Percentiles rank a stretch among this genome's conserved stretches.
These are phyloP conservation scores for Annulohypoxylon truncatum DNA, from an alignment of 2,329 filamentous ascomycete species.

Conservation along the genomic window DNA sequence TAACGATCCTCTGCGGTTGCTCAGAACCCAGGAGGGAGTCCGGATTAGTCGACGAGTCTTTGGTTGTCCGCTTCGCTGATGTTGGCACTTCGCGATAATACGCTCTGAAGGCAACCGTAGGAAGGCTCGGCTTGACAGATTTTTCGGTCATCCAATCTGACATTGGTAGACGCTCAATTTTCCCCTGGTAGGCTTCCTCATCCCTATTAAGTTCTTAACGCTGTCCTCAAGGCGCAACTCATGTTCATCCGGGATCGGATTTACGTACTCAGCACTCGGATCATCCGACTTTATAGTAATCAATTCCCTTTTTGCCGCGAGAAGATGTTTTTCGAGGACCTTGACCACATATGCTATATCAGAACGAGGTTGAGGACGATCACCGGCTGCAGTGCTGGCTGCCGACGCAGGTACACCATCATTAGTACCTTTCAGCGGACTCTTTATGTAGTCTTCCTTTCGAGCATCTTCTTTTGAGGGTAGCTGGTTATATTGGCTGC, in stretches of 20 bases:
- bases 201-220: not conserved
- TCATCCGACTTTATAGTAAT: not conserved
- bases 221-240: not conserved
- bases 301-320: not conserved
- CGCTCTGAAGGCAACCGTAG: not conserved
- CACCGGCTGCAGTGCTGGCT: not conserved
- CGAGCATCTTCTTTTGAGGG: not conserved
- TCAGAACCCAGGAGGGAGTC: not conserved
- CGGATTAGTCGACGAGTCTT: not conserved
- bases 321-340: not conserved
- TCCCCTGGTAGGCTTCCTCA: not conserved
- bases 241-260: not conserved
- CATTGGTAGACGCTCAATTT: slow-evolving; percentile 2
- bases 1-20: not conserved
- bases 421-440: not conserved
- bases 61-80: not conserved
- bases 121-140: not conserved
- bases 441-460: not conserved
- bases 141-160: slow-evolving; percentile 1
- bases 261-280: not conserved
- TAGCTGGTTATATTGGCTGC: not conserved
- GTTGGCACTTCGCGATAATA: slow-evolving; percentile 12
- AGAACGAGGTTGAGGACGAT: not conserved
- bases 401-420: not conserved
- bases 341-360: not conserved